A percentile compares a stretch with the other conserved stretches of the same genome.
phyloP scores from a whole-genome alignment of 805 yeast species.

The Saccharomyces eubayanus region DNA sequence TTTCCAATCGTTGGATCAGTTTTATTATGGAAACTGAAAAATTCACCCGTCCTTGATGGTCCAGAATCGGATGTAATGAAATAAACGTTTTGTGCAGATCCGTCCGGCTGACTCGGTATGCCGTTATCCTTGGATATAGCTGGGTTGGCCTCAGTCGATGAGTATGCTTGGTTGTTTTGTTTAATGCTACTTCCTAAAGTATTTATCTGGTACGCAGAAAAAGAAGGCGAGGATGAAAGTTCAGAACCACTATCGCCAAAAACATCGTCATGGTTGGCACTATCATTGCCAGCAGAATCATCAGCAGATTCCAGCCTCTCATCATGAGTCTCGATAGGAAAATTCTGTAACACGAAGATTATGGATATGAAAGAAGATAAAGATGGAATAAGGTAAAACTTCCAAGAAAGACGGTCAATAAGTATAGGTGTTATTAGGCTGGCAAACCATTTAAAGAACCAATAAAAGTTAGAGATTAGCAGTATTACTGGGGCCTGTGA shows the following conservation, averaged over 20 bases:
- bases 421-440: conserved; percentile 88
- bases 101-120: background rate
- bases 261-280: conserved; percentile 6
- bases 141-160: background rate
- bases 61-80: background rate
- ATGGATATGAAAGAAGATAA: conserved; percentile 66
- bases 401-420: conserved; percentile 69
- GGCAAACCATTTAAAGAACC: conserved; percentile 87
- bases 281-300: conserved; percentile 81
- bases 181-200: background rate
- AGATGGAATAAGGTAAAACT: conserved; percentile 75
- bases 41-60: background rate
- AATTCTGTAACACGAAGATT: conserved; percentile 58
- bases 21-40: background rate
- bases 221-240: background rate
- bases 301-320: conserved; percentile 72
- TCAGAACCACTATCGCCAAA: background rate
- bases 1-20: background rate
- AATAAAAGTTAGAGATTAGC: conserved; percentile 81
- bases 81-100: background rate
- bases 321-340: conserved; percentile 82
- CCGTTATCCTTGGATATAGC: background rate
- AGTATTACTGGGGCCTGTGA: conserved; percentile 89
- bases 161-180: background rate
- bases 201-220: background rate